Base-by-base conservation (phyloP, 331 rosid genomes). In the Acacia concinna region DNA sequence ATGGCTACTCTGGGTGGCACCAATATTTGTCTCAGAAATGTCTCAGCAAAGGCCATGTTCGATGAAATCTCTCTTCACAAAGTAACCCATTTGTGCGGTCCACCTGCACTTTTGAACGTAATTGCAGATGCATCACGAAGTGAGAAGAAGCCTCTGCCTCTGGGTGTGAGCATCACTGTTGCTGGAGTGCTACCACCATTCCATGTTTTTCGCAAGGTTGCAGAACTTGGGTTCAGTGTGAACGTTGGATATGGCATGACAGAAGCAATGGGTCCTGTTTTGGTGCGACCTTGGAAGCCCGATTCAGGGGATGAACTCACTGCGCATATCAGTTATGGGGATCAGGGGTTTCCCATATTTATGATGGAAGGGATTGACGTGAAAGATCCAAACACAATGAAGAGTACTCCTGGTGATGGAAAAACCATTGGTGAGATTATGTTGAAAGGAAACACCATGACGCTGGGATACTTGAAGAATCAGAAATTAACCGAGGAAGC, bases 241-340 rank as follows among this genome's bases (percentile, higher is more conserved):
- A 86, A 86, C 21, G 84, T 89, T 69, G 97, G 98, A 25, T 94
- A 94, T 74, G 98, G 98, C 5, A 94, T 92, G 98, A 94, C 97
- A 9, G 98, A 94, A 82, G 90, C 88, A 0, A 83, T 88, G 28
- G 98, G 97, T 6, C 97, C 95, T 0, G 87, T 82, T 3, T 79
- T 88, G 73, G 74, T 89, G 35, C 81, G 85, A n/a, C 85, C 92
- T 3, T 91, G 97, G 89, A 83, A 79, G 40, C 85, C 82, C 14
- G 74, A 71, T 32, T 68, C 60, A 46, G 80, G 70, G 11, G 40
- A 41, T 77, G 86, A 82, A 34, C 54, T 41, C 54, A 68, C 34
- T 0, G 10, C 25, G 67, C 74, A 75, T 54, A n/a, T 68, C 14
- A 83, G 40, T 23, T 86, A 73, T 80, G 73, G 70, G n/a, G 81